Conservation (phyloP, 208 protist genomes). For the Leishmania turanica region DNA sequence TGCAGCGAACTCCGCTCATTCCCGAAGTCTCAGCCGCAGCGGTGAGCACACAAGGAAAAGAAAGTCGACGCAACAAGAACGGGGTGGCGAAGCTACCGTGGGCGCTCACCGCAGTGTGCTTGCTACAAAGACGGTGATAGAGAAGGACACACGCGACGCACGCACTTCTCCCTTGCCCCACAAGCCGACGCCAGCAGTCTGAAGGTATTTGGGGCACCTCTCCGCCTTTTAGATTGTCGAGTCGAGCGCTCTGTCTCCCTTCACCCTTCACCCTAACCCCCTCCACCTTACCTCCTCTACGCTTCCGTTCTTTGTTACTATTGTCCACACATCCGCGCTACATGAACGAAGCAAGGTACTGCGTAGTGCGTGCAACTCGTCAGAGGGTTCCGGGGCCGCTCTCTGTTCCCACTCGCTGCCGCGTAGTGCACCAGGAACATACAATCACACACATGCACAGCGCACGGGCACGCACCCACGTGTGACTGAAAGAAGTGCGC, state of each 20-base stretch:
- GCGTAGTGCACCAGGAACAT: neutral
- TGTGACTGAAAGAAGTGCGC: too few relatives aligned
- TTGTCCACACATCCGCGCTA: neutral
- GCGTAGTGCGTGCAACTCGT: neutral
- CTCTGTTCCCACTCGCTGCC: neutral
- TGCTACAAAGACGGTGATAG: neutral
- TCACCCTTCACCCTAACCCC: neutral
- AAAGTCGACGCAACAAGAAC: neutral
- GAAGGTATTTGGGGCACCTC: neutral
- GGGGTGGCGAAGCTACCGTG: neutral
- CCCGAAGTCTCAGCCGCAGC: neutral
- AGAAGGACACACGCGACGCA: neutral
- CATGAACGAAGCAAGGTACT: neutral
- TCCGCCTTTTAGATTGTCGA: neutral
- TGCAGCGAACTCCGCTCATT: neutral
- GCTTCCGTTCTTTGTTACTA: neutral
- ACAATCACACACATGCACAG: constrained; percentile 3
- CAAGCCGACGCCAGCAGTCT: neutral
- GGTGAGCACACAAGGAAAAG: neutral
- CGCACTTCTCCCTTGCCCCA: too few relatives aligned
- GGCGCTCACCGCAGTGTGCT: neutral
- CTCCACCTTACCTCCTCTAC: neutral
- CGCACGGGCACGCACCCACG: neutral
- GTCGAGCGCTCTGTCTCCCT: neutral
- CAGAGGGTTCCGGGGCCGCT: neutral